phyloP scores from a whole-genome alignment of 1,284 basidiomycete species.

The Cutaneotrichosporon cyanovorans region DNA sequence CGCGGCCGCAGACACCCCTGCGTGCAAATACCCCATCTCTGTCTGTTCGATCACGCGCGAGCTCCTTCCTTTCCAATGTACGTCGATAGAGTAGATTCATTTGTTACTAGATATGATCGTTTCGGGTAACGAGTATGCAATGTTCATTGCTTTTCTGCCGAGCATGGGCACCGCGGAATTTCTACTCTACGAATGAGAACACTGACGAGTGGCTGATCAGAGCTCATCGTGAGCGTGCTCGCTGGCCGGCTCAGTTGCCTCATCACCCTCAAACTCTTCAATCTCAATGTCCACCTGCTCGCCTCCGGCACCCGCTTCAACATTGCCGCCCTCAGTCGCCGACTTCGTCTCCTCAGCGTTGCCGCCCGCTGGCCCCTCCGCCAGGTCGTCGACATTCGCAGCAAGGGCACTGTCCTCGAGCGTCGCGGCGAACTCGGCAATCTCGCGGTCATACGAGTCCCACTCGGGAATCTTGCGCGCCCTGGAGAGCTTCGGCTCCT shows the following conservation, averaged over 20 bases:
- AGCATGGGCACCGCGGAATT: not conserved
- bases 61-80: slow-evolving; percentile 17
- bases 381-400: slow-evolving; percentile 66
- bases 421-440: slow-evolving; percentile 56
- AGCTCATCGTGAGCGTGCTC: slow-evolving; percentile 7
- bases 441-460: slow-evolving; percentile 72
- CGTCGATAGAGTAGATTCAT: not conserved
- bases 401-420: slow-evolving; percentile 50
- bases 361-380: slow-evolving; percentile 5
- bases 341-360: slow-evolving; percentile 2
- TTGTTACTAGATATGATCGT: not conserved
- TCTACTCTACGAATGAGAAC: too few relatives aligned
- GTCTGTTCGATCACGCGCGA: slow-evolving; percentile 19
- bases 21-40: slow-evolving; percentile 30
- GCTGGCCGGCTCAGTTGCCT: not conserved
- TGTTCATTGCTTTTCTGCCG: not conserved
- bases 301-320: slow-evolving; percentile 1
- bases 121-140: not conserved
- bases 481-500: slow-evolving; percentile 89
- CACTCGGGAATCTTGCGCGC: slow-evolving; percentile 95
- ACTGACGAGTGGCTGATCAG: not conserved
- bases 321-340: not conserved
- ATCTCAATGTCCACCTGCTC: not conserved
- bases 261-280: too few relatives aligned
- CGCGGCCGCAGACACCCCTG: slow-evolving; percentile 28